Conservation (phyloP, 192 early-diverging fungal species). For the Podila verticillata region DNA sequence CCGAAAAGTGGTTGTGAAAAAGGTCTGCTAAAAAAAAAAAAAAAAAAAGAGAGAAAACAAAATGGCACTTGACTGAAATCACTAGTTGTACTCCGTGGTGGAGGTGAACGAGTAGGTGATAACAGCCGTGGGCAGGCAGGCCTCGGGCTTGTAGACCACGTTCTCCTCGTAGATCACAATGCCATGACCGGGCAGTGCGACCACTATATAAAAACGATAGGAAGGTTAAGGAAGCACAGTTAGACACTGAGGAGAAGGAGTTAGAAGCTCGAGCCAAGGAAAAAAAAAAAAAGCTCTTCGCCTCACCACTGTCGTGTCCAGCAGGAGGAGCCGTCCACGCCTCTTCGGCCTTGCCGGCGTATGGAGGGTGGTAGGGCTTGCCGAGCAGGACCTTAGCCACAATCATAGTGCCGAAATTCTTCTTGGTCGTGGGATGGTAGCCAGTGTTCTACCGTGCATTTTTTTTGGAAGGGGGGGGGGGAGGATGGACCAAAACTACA, state of each 20-base stretch:
- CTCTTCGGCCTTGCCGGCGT: background rate
- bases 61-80: no score
- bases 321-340: background rate
- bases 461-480: background rate
- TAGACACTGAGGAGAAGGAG: background rate
- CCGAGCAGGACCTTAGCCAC: background rate
- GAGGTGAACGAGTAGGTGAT: slow-evolving; percentile 3
- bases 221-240: background rate
- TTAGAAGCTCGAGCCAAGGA: background rate
- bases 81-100: background rate
- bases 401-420: background rate
- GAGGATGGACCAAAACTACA: no score
- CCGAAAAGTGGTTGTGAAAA: no score
- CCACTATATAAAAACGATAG: background rate
- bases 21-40: no score
- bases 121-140: slow-evolving; percentile 3
- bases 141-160: background rate
- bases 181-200: background rate
- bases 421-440: background rate
- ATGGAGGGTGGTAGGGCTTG: background rate
- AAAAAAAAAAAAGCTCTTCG: background rate
- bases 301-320: slow-evolving; percentile 8
- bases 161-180: background rate
- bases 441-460: background rate
- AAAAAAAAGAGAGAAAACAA: no score